These are phyloP conservation scores for Camelina neglecta DNA, from an alignment of 345 rosid species.

Conservation along the genomic window DNA sequence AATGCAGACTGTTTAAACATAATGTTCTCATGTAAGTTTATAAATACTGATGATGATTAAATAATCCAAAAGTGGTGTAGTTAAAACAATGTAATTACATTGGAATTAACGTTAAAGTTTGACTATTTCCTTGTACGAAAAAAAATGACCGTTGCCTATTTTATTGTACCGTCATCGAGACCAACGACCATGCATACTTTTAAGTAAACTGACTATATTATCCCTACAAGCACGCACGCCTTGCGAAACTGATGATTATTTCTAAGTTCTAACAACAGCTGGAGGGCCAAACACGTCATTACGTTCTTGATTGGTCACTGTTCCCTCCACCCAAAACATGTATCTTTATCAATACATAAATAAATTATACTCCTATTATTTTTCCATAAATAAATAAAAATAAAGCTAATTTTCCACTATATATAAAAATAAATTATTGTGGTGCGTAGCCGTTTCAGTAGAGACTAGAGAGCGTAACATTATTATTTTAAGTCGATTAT, in stretches of 20 bases:
- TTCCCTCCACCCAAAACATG: slow-evolving; percentile 31
- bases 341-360: too few species aligned
- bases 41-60: neutral
- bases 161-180: slow-evolving; percentile 15
- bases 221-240: neutral
- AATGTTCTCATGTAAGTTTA: neutral
- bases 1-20: neutral
- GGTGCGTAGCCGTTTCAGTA: slow-evolving; percentile 37
- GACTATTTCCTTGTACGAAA: slow-evolving; percentile 11
- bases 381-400: neutral
- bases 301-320: neutral
- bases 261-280: neutral
- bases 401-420: slow-evolving; percentile 22
- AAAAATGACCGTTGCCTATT: slow-evolving; percentile 32
- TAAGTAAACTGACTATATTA: slow-evolving; percentile 7
- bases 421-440: neutral
- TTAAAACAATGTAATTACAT: neutral
- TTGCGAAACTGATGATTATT: neutral
- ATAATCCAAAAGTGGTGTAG: neutral
- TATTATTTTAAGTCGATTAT: slow-evolving; percentile 21
- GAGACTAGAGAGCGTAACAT: slow-evolving; percentile 23
- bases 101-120: slow-evolving; percentile 24
- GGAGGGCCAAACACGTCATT: slow-evolving; percentile 1
- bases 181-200: slow-evolving; percentile 28
- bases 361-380: too few species aligned